Evolutionary conservation across 139 green algal genomes (phyloP), one percentile per base, ranked within the genome.

Genomic region (Auxenochlorella pyrenoidosa): DNA sequence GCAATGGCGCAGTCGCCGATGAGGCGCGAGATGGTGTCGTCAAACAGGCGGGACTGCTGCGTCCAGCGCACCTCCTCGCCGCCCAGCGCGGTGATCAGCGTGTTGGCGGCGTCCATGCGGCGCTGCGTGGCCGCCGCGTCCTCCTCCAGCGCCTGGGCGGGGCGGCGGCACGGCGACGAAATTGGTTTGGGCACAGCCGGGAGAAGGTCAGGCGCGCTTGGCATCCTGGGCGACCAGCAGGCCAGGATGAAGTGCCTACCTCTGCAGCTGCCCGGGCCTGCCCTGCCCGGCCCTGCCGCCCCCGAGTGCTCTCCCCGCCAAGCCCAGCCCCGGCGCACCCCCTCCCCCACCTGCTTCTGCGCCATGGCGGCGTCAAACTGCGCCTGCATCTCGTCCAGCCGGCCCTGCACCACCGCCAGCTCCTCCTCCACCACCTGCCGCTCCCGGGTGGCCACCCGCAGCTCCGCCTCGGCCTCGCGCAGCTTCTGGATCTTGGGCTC

Each of bases 401-500:
- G 94, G 59, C 84, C 94, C 93, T 99, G 96, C 80, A 99, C 97
- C 51, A 93, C 93, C 72, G 94, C 94, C 94, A 99, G 96, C 79
- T 96, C 94, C 21, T 95, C 95, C 90, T 99, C 96, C 65, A 78
- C 86, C 77, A 13, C 51, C 51, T 79, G 65, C 26, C 82, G 75
- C 95, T 95, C 95, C 88, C 96, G 96, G n/a, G 85, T 96, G 54
- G 92, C 90, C 28, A 95, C 82, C 91, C 97, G 97, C 19, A 99
- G 92, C 92, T 98, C 94, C 3, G 91, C 90, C 90, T 99, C 96
- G 28, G 94, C 90, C 73, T 94, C 93, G 30, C 94, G 91, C 89
- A 99, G 92, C 59, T 93, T 92, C 34, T 89, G 91, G 88, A 98
- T 99, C 92, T 99, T 99, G 79, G 97, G 97, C 93, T 98, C 97